Base-by-base conservation (phyloP, 2,329 filamentous ascomycete genomes). In the Fusarium sp. region DNA sequence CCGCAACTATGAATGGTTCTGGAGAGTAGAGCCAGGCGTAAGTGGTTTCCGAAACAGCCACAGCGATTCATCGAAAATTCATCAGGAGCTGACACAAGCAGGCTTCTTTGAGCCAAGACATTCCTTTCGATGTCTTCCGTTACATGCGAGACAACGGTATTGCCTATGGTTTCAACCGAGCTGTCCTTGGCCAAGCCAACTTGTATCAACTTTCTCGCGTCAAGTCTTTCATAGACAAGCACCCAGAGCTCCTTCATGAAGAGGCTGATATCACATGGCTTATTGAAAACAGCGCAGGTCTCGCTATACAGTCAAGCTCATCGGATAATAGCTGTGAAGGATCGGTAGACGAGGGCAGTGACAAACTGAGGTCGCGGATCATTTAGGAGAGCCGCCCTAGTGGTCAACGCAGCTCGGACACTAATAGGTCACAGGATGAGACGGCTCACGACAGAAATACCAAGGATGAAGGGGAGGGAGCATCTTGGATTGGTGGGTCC, bases 91-190 rank as follows among this genome's bases (percentile, higher is more conserved):
- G 55, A 77, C 48, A 28, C 41, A 54, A 39, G 15, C 55, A 89
- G 87, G 84, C 88, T 11, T 84, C 87, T 50, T 89, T 89, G 73
- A 85, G 84, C 65, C 88, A 88, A 69, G 82, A 88, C 70, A 89
- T 97, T 71, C 90, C 94, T 79, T 96, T 97, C 79, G 94, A 97
- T 79, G 90, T 96, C 36, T 97, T 97, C 84, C 90, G 91, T 53
- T 95, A 92, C 85, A 96, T 97, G 93, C 87, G 90, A 72, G 94
- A 97, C 78, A 90, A 94, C 80, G 91, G 94, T 80, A 93, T 96
- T 80, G 93, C 91, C 17, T 96, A 96, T 79, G 94, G 88, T 18
- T 90, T 89, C 79, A 90, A 87, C 67, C 86, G 87, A 78, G 84
- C 84, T 30, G 83, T 85, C 47, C 79, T 87, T 35, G 84, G 86